A percentile compares a stretch with the other conserved stretches of the same genome.
phyloP scores from a whole-genome alignment of 306 rosid species.

The Hylodesmum podocarpum region DNA sequence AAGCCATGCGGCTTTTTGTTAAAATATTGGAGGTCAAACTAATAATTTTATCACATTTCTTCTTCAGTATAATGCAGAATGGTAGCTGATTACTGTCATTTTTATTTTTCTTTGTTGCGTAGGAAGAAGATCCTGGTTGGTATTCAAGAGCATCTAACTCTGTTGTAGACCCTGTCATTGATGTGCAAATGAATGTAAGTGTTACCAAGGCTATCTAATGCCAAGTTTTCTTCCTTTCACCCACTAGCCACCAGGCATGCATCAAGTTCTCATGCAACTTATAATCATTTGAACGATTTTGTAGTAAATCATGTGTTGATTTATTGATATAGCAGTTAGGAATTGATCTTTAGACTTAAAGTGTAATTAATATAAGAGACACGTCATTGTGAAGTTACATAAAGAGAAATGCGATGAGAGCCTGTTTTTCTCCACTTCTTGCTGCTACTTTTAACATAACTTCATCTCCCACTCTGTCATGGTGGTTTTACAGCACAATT shows the following conservation, averaged over 20 bases:
- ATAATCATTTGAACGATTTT: not conserved
- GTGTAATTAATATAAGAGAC: not conserved
- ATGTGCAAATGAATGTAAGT: conserved; percentile 81
- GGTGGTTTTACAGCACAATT: conserved; percentile 49
- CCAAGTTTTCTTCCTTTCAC: conserved; percentile 3
- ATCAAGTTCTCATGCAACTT: not conserved
- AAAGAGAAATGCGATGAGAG: conserved; percentile 2
- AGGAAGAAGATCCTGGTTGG: conserved; percentile 98
- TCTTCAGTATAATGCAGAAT: not conserved
- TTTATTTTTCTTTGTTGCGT: conserved; percentile 14
- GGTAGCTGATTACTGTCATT: conserved; percentile 28
- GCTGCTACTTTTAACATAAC: conserved; percentile 4
- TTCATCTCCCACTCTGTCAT: not conserved
- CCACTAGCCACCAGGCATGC: not conserved
- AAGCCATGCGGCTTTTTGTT: conserved; percentile 97
- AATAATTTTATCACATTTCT: conserved; percentile 5
- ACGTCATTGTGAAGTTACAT: conserved; percentile 1
- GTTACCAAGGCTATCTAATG: not conserved
- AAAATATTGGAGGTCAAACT: conserved; percentile 84
- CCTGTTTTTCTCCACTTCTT: conserved; percentile 19
- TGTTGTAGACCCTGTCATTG: conserved; percentile 70
- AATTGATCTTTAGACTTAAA: conserved; percentile 20
- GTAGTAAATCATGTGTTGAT: not conserved
- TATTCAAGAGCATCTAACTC: conserved; percentile 86
- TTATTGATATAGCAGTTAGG: not conserved